Base-by-base conservation (phyloP, 2,329 filamentous ascomycete genomes). In the Fusarium staphyleae region DNA sequence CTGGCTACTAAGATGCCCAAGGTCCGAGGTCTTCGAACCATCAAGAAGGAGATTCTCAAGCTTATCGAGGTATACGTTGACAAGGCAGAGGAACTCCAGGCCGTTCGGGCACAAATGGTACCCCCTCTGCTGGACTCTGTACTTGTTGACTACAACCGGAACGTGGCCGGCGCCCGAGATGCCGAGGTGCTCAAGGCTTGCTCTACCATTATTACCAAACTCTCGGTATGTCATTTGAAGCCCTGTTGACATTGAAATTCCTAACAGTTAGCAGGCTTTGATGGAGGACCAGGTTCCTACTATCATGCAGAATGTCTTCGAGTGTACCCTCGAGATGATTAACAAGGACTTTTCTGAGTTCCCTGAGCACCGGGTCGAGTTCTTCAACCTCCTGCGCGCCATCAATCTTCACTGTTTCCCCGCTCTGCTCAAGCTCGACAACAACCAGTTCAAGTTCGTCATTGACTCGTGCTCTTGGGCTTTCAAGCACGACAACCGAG, bases 321-420 rank as follows among this genome's bases (percentile, higher is more conserved):
- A 98, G 75, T 98, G 93, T 79, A 99, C 95, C 3, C 81, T 99
- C 50, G 92, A 96, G 69, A 99, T 99, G 95, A 99, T 99, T 78
- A 99, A 98, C 85, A 99, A 99, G 78, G 95, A 99, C 75, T 99
- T 99, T 76, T 97, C 96, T 39, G 95, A 99, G 72, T 99, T 96
- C 74, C 95, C 95, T 0, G 95, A 99, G 74, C 95, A 99, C 72
- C 89, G 96, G 52, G 95, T 99, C n/a, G 93, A 98, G 74, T 99
- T 99, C 76, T 99, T 99, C 84, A 97, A 96, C 75, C 85, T 99
- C 18, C 83, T 99, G 30, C 86, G 96, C 65, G 91, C 93, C 12
- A 98, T 99, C 77, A 99, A 99, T 75, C 79, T 98, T 40, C 91
- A 96, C 74, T 99, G 95, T 76, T 99, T 99, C 87, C 91, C 91